These are phyloP conservation scores for Cladosporium oxysporum DNA, from an alignment of 2,329 filamentous ascomycete genomes.

Conservation along the genomic window DNA sequence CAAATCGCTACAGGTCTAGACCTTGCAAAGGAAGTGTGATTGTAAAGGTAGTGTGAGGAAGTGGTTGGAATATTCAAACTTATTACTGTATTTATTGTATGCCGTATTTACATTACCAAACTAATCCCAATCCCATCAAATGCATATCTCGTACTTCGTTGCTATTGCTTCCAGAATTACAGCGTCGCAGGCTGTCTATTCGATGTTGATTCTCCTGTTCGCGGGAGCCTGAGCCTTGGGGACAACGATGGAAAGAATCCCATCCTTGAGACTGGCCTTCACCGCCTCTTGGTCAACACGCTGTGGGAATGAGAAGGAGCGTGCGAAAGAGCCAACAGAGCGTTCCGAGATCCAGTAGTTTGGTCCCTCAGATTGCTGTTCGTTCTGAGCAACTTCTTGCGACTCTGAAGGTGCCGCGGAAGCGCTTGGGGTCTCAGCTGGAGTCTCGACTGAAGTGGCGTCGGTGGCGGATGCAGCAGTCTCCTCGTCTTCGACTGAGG, in stretches of 20 bases:
- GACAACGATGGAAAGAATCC: slow-evolving; percentile 58
- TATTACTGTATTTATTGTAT: slow-evolving; percentile 2
- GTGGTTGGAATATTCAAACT: background rate
- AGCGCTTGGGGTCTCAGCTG: slow-evolving; percentile 23
- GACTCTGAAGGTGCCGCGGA: slow-evolving; percentile 33
- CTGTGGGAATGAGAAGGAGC: slow-evolving; percentile 60
- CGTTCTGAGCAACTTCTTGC: slow-evolving; percentile 39
- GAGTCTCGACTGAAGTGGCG: slow-evolving; percentile 19
- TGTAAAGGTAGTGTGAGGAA: background rate
- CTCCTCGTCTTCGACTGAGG: slow-evolving; percentile 65
- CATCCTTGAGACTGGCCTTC: slow-evolving; percentile 62
- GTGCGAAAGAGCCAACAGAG: slow-evolving; percentile 60
- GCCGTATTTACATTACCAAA: background rate
- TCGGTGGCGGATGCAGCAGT: slow-evolving; percentile 22
- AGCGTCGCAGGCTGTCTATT: slow-evolving; percentile 40
- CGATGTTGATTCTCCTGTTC: slow-evolving; percentile 57
- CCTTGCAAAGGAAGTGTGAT: background rate
- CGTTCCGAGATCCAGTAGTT: slow-evolving; percentile 68
- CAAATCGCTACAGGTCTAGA: background rate
- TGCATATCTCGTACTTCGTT: background rate
- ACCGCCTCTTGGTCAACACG: slow-evolving; percentile 62
- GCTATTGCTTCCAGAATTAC: background rate
- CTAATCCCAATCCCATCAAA: background rate
- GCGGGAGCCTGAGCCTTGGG: slow-evolving; percentile 56
- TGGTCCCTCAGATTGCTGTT: slow-evolving; percentile 20